Evolutionary conservation across 2,329 filamentous ascomycete species (phyloP).

Genomic region (Monosporascus ibericus): DNA sequence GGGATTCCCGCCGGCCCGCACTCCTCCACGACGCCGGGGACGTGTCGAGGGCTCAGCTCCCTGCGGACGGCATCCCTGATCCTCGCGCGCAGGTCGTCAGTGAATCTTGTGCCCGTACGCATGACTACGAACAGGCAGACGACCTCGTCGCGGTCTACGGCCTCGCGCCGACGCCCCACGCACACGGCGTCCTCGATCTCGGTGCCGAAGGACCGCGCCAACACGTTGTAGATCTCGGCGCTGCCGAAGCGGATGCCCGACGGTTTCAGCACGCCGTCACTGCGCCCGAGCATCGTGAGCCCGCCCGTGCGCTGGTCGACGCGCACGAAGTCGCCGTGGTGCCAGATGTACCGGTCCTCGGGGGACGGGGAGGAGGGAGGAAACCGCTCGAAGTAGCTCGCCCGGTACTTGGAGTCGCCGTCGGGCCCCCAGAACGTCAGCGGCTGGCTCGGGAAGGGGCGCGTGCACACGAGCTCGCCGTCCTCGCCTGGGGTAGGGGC

Average conservation of each 20-base stretch:
- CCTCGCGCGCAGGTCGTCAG: conserved; percentile 49
- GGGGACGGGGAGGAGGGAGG: conserved; percentile 37
- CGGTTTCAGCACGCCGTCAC: conserved; percentile 89
- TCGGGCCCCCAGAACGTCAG: conserved; percentile 77
- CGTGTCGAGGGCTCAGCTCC: conserved; percentile 83
- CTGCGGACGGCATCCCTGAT: conserved; percentile 66
- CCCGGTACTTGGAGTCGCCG: conserved; percentile 70
- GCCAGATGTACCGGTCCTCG: conserved; percentile 56
- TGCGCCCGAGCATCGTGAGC: conserved; percentile 84
- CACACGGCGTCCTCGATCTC: conserved; percentile 84
- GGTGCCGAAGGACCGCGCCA: conserved; percentile 72
- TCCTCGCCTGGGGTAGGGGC: conserved; percentile 57
- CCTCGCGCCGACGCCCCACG: conserved; percentile 66
- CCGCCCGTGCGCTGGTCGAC: conserved; percentile 67
- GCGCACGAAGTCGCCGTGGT: conserved; percentile 87
- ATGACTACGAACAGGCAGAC: conserved; percentile 87
- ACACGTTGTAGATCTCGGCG: conserved; percentile 94
- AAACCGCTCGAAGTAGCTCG: conserved; percentile 86
- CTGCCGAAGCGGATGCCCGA: conserved; percentile 86
- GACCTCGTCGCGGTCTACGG: conserved; percentile 68
- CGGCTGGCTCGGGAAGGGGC: conserved; percentile 85
- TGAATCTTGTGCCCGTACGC: conserved; percentile 50
- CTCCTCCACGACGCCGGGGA: conserved; percentile 76
- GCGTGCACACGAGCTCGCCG: conserved; percentile 81
- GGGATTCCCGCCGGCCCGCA: conserved; percentile 71